Evolutionary conservation across 495 filamentous ascomycete species (phyloP), one percentile per base, ranked within the genome.

Genomic region (Acidiella bohemica): DNA sequence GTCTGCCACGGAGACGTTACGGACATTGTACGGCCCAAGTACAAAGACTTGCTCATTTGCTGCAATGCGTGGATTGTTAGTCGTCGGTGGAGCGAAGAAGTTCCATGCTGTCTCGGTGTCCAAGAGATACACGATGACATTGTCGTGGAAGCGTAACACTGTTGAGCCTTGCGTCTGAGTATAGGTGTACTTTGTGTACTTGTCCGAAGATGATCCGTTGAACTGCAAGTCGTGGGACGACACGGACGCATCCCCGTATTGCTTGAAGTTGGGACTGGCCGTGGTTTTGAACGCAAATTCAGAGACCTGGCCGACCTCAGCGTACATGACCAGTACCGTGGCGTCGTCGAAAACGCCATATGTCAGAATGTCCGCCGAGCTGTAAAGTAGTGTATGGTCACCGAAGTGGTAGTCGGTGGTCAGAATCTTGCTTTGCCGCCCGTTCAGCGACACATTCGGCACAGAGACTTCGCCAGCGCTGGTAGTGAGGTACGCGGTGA

Each of bases 391-490:
- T 11, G 52, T 71, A 30, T 67, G 51, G 7, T 55, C 51, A 1
- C 67, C 71, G 23, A 76, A 64, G 2, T 39, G 52, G 44, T 73
- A 76, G 45, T 76, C 73, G 0, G 72, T 76, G 4, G 73, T 66
- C 17, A 75, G 37, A 26, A 78, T 75, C 57, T 78, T 76, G 9
- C 71, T 66, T 38, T 74, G 67, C 17, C 71, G 65, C 3, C 73
- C 73, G 49, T 73, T 73, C 13, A 78, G 60, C 5, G 62, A 52
- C 35, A 73, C 60, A 36, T 50, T 48, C 4, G 63, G 66, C 21
- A 72, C 57, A 9, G 59, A 73, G 21, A 75, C 28, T 4, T 53
- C 46, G 3, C 73, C 73, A 18, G 51, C 60, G 2, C 71, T 74
- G 2, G 73, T 76, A 18, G 68, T 67, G 29, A 76, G 58, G 20